Evolutionary conservation across 768 basidiomycete species (phyloP), one percentile per base, ranked within the genome.

Genomic region (Russula lepida): DNA sequence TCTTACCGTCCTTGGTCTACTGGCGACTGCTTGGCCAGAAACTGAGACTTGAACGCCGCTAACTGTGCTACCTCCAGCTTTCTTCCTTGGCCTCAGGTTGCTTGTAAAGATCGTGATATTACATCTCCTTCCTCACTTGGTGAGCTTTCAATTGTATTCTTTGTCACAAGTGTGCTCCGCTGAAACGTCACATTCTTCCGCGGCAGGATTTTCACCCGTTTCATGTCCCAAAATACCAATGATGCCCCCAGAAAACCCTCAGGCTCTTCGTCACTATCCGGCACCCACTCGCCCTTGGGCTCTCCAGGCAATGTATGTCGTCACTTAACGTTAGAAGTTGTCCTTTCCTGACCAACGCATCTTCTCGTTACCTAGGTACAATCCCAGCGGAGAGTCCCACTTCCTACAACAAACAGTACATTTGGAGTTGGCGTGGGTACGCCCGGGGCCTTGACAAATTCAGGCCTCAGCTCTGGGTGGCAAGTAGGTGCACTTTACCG

Each of bases 201-300:
- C 63, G 64, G 39, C 46, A 59, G 54, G 30, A 46, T 39, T 33
- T 60, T 35, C 52, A 59, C 59, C 54, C 47, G 30, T 43, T 63
- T 54, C 62, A 73, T 73, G 72, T 69, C 72, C 47, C 68, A 60
- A 56, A 66, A 65, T 63, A 68, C 73, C 69, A 65, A 71, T 71
- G 73, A 73, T 32, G 48, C 65, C 32, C 59, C 84, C 25, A 81
- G 84, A 68, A 86, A 87, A 68, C 83, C 84, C 44, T 86, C 87
- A 35, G 81, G 80, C 58, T 85, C 86, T 28, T 84, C 86, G n/a
- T 79, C 80, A 19, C 84, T 80, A 61, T 86, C 86, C 51, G 75
- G 77, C 49, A 76, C 79, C 32, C 85, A 80, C 67, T 87, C 87
- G 2, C 85, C 87, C 0, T 74, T 82, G 41, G 74, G 75, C 51